These are phyloP conservation scores for Kwoniella sp. DNA, from an alignment of 768 basidiomycete species.

Conservation along the genomic window DNA sequence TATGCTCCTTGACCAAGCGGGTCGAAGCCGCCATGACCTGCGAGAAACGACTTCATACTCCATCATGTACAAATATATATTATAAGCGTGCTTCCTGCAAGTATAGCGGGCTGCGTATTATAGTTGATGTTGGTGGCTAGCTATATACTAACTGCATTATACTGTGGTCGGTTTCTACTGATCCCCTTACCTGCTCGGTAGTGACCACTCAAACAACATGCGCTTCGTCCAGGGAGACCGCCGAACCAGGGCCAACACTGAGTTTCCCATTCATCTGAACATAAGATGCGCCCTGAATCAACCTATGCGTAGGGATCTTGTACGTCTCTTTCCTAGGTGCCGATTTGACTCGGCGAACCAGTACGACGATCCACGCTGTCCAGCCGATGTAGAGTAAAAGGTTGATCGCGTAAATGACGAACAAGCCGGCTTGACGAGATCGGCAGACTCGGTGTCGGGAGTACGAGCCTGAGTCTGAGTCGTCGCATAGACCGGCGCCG, in stretches of 20 bases:
- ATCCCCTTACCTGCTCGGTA: too few species aligned
- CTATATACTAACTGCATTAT: not conserved
- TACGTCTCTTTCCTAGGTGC: constrained; percentile 5
- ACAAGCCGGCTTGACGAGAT: not conserved
- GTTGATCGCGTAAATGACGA: not conserved
- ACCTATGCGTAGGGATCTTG: constrained; percentile 9
- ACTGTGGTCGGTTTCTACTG: not conserved
- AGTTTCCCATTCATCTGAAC: not conserved
- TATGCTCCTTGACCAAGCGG: too few species aligned
- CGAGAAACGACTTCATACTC: too few species aligned
- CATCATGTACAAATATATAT: too few species aligned
- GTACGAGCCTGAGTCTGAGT: constrained; percentile 15
- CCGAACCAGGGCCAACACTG: not conserved
- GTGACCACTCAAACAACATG: too few species aligned
- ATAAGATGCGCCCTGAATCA: not conserved
- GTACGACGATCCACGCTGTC: constrained; percentile 9
- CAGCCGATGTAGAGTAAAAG: constrained; percentile 7
- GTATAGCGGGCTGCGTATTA: not conserved
- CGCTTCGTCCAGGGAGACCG: not conserved
- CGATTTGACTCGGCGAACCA: not conserved
- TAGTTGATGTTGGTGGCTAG: too few species aligned
- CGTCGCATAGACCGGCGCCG: constrained; percentile 3
- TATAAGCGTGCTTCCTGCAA: not conserved
- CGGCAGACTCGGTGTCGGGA: not conserved
- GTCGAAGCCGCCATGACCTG: too few species aligned